Conservation (phyloP, 495 filamentous ascomycete species). For the Penicillium samsonianum region DNA sequence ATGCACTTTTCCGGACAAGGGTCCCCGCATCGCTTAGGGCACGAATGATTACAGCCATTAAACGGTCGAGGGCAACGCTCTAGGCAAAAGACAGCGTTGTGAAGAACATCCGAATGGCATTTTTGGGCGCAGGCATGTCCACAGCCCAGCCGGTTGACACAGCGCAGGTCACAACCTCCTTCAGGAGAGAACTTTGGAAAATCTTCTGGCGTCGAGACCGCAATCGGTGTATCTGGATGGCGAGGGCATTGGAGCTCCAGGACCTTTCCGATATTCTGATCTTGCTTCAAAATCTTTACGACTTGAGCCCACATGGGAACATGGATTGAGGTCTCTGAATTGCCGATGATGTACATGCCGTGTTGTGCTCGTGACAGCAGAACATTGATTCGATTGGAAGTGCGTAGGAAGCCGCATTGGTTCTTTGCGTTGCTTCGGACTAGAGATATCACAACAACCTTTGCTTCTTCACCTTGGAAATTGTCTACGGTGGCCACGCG, state of each 20-base stretch:
- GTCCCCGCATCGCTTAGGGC: slow-evolving; percentile 62
- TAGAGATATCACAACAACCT: slow-evolving; percentile 77
- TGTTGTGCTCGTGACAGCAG: slow-evolving; percentile 70
- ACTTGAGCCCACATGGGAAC: slow-evolving; percentile 74
- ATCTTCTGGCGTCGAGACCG: slow-evolving; percentile 60
- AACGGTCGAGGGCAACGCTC: slow-evolving; percentile 60
- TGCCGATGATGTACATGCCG: slow-evolving; percentile 86
- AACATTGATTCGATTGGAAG: slow-evolving; percentile 79
- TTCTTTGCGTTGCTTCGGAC: slow-evolving; percentile 69
- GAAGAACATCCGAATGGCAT: slow-evolving; percentile 70
- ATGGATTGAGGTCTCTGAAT: slow-evolving; percentile 54
- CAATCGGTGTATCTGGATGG: slow-evolving; percentile 61
- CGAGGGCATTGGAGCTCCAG: slow-evolving; percentile 67
- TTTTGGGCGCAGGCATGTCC: slow-evolving; percentile 69
- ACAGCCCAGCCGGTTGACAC: slow-evolving; percentile 62
- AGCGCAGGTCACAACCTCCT: slow-evolving; percentile 66
- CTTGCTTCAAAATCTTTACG: slow-evolving; percentile 51
- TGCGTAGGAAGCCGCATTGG: slow-evolving; percentile 72
- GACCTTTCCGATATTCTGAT: slow-evolving; percentile 52
- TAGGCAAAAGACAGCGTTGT: slow-evolving; percentile 61
- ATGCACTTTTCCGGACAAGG: slow-evolving; percentile 52
- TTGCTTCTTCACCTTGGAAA: slow-evolving; percentile 82
- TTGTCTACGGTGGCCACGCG: slow-evolving; percentile 84
- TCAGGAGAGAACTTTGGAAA: slow-evolving; percentile 65
- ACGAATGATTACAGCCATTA: slow-evolving; percentile 61